phyloP scores from a whole-genome alignment of 2,329 filamentous ascomycete genomes.

The Calonectria pseudoreteaudii region DNA sequence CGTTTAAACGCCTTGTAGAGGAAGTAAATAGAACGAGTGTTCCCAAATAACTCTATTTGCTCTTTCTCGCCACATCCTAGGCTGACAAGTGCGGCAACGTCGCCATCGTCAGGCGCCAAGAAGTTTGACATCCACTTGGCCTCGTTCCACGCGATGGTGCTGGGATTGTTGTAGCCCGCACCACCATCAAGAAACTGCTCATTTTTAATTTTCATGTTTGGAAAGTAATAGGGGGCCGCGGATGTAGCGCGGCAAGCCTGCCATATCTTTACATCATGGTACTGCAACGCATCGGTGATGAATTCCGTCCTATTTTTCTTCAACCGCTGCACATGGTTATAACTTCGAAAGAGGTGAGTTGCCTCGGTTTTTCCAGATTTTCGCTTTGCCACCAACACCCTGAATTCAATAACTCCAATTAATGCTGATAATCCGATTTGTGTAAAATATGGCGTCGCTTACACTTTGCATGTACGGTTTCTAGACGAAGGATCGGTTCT shows the following conservation, averaged over 20 bases:
- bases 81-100: background rate
- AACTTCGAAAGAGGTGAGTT: slow-evolving; percentile 2
- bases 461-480: background rate
- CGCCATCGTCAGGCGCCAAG: background rate
- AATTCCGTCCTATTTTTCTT: background rate
- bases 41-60: background rate
- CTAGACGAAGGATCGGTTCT: background rate
- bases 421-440: background rate
- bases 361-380: background rate
- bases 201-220: background rate
- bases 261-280: background rate
- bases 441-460: background rate
- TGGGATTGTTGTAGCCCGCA: background rate
- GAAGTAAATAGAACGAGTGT: too few relatives aligned
- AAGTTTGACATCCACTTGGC: slow-evolving; percentile 5
- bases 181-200: background rate
- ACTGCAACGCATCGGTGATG: background rate
- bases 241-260: background rate
- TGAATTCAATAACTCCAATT: background rate
- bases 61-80: background rate
- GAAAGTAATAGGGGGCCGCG: background rate
- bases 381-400: background rate
- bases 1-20: background rate
- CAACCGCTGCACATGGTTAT: background rate
- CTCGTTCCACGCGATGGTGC: slow-evolving; percentile 2